Base-by-base conservation (phyloP, 768 basidiomycete species). In the Obba rivulosa region DNA sequence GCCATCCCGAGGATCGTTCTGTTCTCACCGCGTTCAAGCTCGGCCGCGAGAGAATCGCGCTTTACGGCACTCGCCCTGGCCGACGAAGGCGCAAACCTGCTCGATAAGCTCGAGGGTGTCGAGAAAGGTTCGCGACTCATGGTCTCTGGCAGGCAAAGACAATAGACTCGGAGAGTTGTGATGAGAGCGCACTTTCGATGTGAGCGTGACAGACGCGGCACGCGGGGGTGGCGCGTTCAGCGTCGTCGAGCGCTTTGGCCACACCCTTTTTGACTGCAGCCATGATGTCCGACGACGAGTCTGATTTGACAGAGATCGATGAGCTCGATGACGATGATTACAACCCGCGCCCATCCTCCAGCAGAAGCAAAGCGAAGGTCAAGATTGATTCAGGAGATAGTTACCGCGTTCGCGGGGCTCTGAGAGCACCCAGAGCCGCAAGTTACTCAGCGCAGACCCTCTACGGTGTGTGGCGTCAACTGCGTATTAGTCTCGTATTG, bases 41-140 rank as follows among this genome's bases (percentile, higher is more conserved):
- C 83, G 11, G 84, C 83, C 28, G 78, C 76, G 37, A 83, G 64
- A 0, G 83, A 83, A 52, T 84, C 83, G 24, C 84, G 76, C 53
- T 86, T 86, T 13, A 71, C 43, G 7, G 69, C 68, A 8, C 69
- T 67, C 14, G 72, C 61, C 20, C 57, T 46, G 18, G 52, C 34
- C 2, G 52, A 39, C 1, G 57, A 51, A 14, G 59, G 51, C 4
- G 50, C 5, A 4, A 59, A 28, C 20, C 55, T 47, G 51, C 53
- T 52, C n/a, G 55, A 46, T 20, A 49, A 43, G 23, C 28, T 46
- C 8, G 53, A 21, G 2, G 62, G 62, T 3, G 60, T 63, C n/a
- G 57, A 48, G 50, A 57, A 59, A 34, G 53, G 55, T 51, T 58
- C 52, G 37, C 48, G 44, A 31, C 47, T 52, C 59, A 60, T 62